Conservation (phyloP, 2,329 filamentous ascomycete genomes). For the Fusarium equiseti region DNA sequence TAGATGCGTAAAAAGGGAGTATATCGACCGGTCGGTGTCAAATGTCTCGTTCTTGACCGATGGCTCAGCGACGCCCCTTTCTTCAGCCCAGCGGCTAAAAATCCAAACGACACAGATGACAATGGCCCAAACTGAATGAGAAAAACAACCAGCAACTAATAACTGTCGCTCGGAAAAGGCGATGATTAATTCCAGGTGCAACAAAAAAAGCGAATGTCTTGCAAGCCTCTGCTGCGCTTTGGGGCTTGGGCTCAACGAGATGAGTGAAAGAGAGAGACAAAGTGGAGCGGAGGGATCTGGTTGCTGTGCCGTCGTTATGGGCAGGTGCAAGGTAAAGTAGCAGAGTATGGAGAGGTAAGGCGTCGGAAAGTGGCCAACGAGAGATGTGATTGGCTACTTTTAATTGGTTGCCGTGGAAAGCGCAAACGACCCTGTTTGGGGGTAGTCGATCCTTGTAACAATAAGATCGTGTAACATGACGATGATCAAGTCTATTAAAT, state of each 20-base stretch:
- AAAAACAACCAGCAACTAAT: constrained; percentile 15
- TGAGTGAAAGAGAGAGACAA: constrained; percentile 32
- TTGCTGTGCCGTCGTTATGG: constrained; percentile 45
- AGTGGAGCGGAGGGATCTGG: constrained; percentile 36
- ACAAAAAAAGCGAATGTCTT: constrained; percentile 34
- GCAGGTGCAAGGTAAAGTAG: constrained; percentile 16
- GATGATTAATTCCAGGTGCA: constrained; percentile 17
- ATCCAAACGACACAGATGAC: constrained; percentile 2
- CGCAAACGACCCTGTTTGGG: constrained; percentile 23
- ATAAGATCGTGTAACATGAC: background rate
- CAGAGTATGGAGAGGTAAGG: constrained; percentile 9
- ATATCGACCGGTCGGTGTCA: constrained; percentile 14
- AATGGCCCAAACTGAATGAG: background rate
- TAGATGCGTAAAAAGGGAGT: constrained; percentile 17
- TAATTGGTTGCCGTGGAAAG: constrained; percentile 34
- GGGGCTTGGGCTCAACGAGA: constrained; percentile 13
- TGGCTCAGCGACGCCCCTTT: constrained; percentile 32
- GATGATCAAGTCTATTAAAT: background rate
- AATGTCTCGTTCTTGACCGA: constrained; percentile 39
- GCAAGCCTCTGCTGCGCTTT: constrained; percentile 35
- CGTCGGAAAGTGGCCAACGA: constrained; percentile 24
- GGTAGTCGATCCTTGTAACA: background rate
- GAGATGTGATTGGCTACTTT: constrained; percentile 18
- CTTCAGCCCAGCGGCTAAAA: constrained; percentile 27
- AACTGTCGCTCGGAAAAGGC: constrained; percentile 5